Evolutionary conservation across 2,329 filamentous ascomycete genomes (phyloP), one percentile per base, ranked within the genome.

Genomic region (Colletotrichum gloeosporioides): DNA sequence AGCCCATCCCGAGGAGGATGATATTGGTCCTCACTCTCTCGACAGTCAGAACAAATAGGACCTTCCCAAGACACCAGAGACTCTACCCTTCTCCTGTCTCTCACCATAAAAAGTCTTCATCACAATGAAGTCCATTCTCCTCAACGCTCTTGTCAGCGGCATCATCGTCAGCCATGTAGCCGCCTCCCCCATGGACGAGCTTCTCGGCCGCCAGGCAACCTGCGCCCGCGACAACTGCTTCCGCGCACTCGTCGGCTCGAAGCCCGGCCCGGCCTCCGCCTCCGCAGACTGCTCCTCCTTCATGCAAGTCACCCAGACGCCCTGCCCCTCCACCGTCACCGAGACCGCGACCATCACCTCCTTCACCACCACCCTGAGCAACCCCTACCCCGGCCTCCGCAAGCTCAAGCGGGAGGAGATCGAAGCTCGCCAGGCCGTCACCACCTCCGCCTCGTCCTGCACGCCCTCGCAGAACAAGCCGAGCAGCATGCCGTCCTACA

Each of bases 201-300:
- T 72, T 6, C 63, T 68, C 18, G 62, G 61, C 18, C 69, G 69
- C 10, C 69, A 71, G 31, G 69, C 69, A 27, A 27, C 18, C 9
- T 71, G 69, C 44, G 25, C 32, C 70, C 70, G 70, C 64, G 70
- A 72, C 34, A 72, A 72, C 63, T 72, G 70, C 27, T 32, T 72
- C 63, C 63, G 70, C 27, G 70, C 70, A 9, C 12, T 72, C n/a
- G 10, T 68, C 49, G 70, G 63, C 25, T 34, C 49, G 9, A 32
- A 16, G 63, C 70, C 70, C 15, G 69, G 69, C 10, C 69, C 32
- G 27, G 69, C 31, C 13, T 55, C 49, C 18, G 70, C 70, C 6
- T 68, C 49, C 32, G 44, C 49, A 18, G 70, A 72, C 70, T 72
- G 70, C 25, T 57, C 32, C 1, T 72, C 63, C 13, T 72, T 44